phyloP scores from a whole-genome alignment of 805 yeast genomes.

The Candida vartiovaarae region DNA sequence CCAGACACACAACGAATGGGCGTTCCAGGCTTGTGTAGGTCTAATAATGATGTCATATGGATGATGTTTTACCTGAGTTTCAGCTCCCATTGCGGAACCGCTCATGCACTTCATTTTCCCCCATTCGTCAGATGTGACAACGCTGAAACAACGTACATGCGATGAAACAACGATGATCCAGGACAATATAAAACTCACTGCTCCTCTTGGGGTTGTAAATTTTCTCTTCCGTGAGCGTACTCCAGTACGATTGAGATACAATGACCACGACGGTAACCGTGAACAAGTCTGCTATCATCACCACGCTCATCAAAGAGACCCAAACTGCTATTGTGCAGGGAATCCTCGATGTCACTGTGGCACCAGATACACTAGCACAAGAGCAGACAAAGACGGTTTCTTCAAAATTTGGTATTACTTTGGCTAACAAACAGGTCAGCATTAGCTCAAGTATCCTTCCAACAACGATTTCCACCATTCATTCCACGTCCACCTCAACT shows the following conservation, averaged over 20 bases:
- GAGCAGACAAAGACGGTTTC: no score
- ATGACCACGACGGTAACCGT: constrained; percentile 11
- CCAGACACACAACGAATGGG: no score
- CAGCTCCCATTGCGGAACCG: no score
- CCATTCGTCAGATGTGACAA: background rate
- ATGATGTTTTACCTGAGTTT: no score
- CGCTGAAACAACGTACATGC: background rate
- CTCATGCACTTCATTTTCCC: background rate
- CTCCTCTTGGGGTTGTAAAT: no score
- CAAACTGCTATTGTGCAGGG: constrained; percentile 12
- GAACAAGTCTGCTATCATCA: constrained; percentile 6
- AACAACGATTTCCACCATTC: constrained; percentile 6
- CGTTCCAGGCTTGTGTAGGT: no score
- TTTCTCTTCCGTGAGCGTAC: no score
- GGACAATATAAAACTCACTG: background rate
- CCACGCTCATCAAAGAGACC: constrained; percentile 3
- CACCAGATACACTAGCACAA: background rate
- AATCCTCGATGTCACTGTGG: constrained; percentile 7
- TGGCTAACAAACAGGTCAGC: constrained; percentile 7
- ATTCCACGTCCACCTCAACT: constrained; percentile 8
- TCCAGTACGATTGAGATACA: no score
- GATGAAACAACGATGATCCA: background rate
- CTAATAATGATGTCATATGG: no score
- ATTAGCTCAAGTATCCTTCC: background rate
- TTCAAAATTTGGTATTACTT: constrained; percentile 3